Conservation (phyloP, 108 stramenopile genomes). For the Cyclotella sp. region DNA sequence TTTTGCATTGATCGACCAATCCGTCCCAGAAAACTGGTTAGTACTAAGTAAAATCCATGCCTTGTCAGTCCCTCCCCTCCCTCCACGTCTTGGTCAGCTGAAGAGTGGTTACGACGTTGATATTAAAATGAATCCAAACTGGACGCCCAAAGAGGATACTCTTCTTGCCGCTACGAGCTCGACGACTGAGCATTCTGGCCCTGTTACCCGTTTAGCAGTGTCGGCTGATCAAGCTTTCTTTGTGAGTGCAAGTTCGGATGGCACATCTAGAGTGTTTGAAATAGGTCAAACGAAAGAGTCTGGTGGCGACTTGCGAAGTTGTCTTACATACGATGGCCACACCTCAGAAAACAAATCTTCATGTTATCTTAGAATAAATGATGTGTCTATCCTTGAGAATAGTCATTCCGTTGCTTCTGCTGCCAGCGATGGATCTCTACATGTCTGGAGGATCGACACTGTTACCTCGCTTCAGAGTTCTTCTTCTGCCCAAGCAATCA, state of each 20-base stretch:
- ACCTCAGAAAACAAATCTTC: constrained; percentile 10
- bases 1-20: constrained; percentile 68
- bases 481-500: constrained; percentile 19
- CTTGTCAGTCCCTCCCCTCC: constrained; percentile 77
- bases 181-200: constrained; percentile 76
- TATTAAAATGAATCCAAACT: constrained; percentile 39
- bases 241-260: constrained; percentile 90
- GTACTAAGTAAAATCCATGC: constrained; percentile 71
- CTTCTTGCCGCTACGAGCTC: constrained; percentile 73
- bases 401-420: constrained; percentile 91
- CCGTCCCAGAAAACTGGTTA: constrained; percentile 61
- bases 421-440: constrained; percentile 86
- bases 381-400: constrained; percentile 89
- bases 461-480: constrained; percentile 49
- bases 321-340: constrained; percentile 85
- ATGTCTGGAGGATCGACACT: constrained; percentile 88
- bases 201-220: constrained; percentile 90
- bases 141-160: constrained; percentile 84
- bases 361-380: constrained; percentile 68
- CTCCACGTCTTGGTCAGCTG: constrained; percentile 60
- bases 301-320: constrained; percentile 78
- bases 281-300: constrained; percentile 79
- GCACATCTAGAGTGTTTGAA: constrained; percentile 93
- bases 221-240: constrained; percentile 92
- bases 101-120: constrained; percentile 24